A percentile compares a stretch with the other conserved stretches of the same genome.
phyloP scores from a whole-genome alignment of 2,329 filamentous ascomycete species.

The Colletotrichum endophyticum region DNA sequence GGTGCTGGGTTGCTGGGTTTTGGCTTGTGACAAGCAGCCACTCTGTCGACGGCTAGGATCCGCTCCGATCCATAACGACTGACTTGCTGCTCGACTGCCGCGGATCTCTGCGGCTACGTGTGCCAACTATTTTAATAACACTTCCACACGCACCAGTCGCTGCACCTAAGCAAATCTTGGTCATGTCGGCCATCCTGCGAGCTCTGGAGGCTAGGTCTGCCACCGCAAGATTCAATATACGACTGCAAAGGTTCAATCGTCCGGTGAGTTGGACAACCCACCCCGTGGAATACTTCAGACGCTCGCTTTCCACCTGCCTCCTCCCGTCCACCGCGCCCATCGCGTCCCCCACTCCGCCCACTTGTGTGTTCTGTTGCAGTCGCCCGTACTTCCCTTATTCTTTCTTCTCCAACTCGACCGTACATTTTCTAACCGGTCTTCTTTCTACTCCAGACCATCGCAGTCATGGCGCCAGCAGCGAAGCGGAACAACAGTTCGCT shows the following conservation, averaged over 20 bases:
- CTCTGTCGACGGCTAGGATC: neutral
- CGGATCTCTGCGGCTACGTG: conserved; percentile 20
- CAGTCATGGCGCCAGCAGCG: conserved; percentile 57
- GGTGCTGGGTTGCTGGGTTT: conserved; percentile 1
- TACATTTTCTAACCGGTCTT: neutral
- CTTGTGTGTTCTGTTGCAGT: neutral
- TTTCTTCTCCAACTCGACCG: neutral
- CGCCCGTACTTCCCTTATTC: neutral
- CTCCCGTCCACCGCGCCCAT: neutral
- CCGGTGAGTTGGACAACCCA: neutral
- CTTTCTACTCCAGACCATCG: conserved; percentile 14
- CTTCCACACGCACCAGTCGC: conserved; percentile 1
- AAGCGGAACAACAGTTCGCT: conserved; percentile 64
- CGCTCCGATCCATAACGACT: conserved; percentile 14
- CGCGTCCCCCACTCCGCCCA: neutral
- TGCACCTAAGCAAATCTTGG: neutral
- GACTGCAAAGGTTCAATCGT: neutral
- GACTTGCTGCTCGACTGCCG: conserved; percentile 9
- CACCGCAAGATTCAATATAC: conserved; percentile 5
- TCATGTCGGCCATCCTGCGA: conserved; percentile 23
- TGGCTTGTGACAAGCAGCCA: conserved; percentile 21
- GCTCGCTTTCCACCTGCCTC: neutral
- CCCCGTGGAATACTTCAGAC: neutral
- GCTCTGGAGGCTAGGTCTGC: conserved; percentile 24
- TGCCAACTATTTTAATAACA: conserved; percentile 15